Conservation (phyloP, 2,329 filamentous ascomycete species). For the Trichoderma aggressivum region DNA sequence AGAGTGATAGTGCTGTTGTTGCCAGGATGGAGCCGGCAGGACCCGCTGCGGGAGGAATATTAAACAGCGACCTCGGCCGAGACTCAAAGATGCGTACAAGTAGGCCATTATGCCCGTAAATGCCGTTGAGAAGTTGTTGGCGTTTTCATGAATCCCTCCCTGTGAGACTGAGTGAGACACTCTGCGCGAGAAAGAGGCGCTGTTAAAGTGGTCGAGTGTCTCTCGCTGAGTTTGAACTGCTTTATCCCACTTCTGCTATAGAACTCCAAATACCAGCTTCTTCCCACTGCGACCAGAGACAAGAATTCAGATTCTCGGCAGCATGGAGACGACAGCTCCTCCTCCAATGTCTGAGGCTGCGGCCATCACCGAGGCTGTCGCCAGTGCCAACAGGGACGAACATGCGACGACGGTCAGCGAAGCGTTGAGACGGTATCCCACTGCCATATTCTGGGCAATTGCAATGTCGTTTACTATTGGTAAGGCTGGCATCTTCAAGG, state of each 20-base stretch:
- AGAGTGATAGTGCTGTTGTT: neutral
- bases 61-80: conserved; percentile 8
- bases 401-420: conserved; percentile 25
- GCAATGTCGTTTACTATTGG: conserved; percentile 25
- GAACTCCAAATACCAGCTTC: neutral
- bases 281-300: neutral
- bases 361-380: conserved; percentile 17
- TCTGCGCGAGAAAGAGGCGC: neutral
- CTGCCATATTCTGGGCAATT: conserved; percentile 33
- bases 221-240: neutral
- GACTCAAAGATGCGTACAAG: neutral
- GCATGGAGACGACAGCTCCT: neutral
- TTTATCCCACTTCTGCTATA: neutral
- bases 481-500: neutral
- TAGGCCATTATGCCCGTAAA: neutral
- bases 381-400: conserved; percentile 24
- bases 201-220: neutral
- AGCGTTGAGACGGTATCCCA: conserved; percentile 26
- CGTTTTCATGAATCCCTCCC: neutral
- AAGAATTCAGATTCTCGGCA: neutral
- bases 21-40: neutral
- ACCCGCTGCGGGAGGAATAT: neutral
- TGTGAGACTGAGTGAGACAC: neutral
- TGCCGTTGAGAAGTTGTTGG: neutral
- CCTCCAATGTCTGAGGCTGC: neutral